These are phyloP conservation scores for Xylariaceae sp. DNA, from an alignment of 2,329 filamentous ascomycete genomes.

Conservation along the genomic window DNA sequence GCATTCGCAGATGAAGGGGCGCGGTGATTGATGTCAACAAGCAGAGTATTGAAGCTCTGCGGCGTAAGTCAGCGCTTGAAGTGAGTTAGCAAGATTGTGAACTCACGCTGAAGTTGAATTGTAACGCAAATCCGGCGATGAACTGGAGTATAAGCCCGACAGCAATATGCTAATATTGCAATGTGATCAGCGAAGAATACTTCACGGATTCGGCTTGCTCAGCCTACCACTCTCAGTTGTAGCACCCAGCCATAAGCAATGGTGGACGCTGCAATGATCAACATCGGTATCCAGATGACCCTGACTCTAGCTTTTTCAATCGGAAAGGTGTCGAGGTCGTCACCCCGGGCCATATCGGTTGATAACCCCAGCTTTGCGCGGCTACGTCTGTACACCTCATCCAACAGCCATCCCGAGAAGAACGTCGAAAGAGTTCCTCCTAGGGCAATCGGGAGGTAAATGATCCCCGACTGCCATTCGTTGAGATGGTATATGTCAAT, in stretches of 20 bases:
- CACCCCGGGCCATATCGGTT: slow-evolving; percentile 13
- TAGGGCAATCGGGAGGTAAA: slow-evolving; percentile 27
- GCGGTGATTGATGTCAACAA: slow-evolving; percentile 7
- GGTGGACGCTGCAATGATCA: slow-evolving; percentile 2
- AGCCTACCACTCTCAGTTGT: slow-evolving; percentile 16
- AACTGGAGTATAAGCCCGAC: slow-evolving; percentile 23
- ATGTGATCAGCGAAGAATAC: background rate
- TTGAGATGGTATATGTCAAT: slow-evolving; percentile 24
- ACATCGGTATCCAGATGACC: slow-evolving; percentile 13
- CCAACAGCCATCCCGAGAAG: slow-evolving; percentile 19
- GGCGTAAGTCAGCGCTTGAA: background rate
- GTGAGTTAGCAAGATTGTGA: background rate
- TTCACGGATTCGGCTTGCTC: background rate
- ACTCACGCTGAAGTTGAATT: slow-evolving; percentile 20
- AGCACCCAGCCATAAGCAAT: slow-evolving; percentile 15
- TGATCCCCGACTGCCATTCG: slow-evolving; percentile 23
- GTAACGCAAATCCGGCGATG: slow-evolving; percentile 19
- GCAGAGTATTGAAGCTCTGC: slow-evolving; percentile 9
- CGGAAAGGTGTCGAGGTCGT: slow-evolving; percentile 19
- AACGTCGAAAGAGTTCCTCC: slow-evolving; percentile 22
- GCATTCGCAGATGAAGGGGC: slow-evolving; percentile 7
- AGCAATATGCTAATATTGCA: slow-evolving; percentile 15
- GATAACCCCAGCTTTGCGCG: slow-evolving; percentile 14
- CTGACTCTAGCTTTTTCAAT: slow-evolving; percentile 13
- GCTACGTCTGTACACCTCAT: slow-evolving; percentile 18